Evolutionary conservation across 371 early-diverging fungal genomes (phyloP).

Genomic region (Mortierella sp.): DNA sequence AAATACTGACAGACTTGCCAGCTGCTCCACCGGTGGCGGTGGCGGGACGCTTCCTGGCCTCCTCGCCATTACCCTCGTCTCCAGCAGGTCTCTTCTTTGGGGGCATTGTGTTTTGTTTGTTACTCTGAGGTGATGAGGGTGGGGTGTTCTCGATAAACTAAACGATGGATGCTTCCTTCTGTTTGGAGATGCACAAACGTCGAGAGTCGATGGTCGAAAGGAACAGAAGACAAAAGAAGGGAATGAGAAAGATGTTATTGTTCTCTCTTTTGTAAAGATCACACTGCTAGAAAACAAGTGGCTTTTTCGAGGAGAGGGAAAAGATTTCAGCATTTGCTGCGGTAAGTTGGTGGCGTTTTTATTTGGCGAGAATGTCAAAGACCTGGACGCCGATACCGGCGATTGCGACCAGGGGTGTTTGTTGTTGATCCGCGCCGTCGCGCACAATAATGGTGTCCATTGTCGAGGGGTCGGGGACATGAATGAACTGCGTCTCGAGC

Average conservation of each 20-base stretch:
- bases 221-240: neutral
- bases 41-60: slow-evolving; percentile 41
- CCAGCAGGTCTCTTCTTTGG: slow-evolving; percentile 58
- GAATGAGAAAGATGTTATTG: slow-evolving; percentile 12
- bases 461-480: slow-evolving; percentile 75
- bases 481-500: slow-evolving; percentile 62
- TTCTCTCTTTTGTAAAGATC: neutral
- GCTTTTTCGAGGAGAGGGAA: neutral
- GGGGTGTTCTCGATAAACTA: neutral
- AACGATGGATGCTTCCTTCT: neutral
- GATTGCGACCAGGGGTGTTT: slow-evolving; percentile 58
- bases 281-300: neutral
- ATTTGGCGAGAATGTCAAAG: slow-evolving; percentile 22
- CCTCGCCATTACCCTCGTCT: slow-evolving; percentile 33
- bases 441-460: slow-evolving; percentile 58
- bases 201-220: slow-evolving; percentile 10
- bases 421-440: slow-evolving; percentile 33
- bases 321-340: slow-evolving; percentile 5
- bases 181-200: neutral
- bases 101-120: slow-evolving; percentile 34
- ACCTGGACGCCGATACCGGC: slow-evolving; percentile 69
- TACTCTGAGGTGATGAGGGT: neutral
- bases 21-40: slow-evolving; percentile 4
- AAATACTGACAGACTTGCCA: slow-evolving; percentile 30
- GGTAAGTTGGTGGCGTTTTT: slow-evolving; percentile 27